A percentile compares a stretch with the other conserved stretches of the same genome.
Conservation (phyloP, 2,329 filamentous ascomycete species). For the Laburnicola sp. region DNA sequence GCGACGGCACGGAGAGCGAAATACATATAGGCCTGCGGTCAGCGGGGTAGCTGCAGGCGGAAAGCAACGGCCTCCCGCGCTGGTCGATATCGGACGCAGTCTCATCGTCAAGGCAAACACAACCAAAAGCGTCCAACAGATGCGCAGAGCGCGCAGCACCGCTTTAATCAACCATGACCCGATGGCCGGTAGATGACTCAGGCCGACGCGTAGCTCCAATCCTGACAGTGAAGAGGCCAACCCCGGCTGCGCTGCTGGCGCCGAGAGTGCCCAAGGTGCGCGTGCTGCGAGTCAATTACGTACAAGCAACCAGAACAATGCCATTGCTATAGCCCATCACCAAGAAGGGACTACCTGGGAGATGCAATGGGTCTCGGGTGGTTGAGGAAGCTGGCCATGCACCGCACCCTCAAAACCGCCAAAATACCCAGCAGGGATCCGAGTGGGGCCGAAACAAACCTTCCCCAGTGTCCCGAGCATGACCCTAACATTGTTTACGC, state of each 20-base stretch:
- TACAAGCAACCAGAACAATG: conserved; percentile 7
- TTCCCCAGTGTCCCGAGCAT: background rate
- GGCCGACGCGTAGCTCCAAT: conserved; percentile 1
- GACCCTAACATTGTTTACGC: background rate
- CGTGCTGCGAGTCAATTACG: conserved; percentile 16
- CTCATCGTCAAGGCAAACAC: conserved; percentile 29
- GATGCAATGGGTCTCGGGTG: conserved; percentile 2
- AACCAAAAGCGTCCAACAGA: conserved; percentile 24
- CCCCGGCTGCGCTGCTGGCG: conserved; percentile 1
- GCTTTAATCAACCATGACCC: conserved; percentile 19
- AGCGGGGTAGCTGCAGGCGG: conserved; percentile 39
- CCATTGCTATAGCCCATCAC: background rate
- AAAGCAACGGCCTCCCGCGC: conserved; percentile 33
- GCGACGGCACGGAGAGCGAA: conserved; percentile 18
- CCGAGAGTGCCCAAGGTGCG: background rate
- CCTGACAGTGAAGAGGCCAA: conserved; percentile 8
- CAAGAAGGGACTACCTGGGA: background rate
- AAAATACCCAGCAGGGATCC: conserved; percentile 1
- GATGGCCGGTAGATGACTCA: conserved; percentile 22
- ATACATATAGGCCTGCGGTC: conserved; percentile 24
- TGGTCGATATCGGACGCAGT: conserved; percentile 36
- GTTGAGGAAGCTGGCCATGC: background rate
- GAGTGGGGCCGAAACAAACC: background rate
- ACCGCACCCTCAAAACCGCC: background rate
- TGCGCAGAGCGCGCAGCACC: conserved; percentile 24